These are phyloP conservation scores for Jatropha multifida DNA, from an alignment of 441 rosid species.

Conservation along the genomic window DNA sequence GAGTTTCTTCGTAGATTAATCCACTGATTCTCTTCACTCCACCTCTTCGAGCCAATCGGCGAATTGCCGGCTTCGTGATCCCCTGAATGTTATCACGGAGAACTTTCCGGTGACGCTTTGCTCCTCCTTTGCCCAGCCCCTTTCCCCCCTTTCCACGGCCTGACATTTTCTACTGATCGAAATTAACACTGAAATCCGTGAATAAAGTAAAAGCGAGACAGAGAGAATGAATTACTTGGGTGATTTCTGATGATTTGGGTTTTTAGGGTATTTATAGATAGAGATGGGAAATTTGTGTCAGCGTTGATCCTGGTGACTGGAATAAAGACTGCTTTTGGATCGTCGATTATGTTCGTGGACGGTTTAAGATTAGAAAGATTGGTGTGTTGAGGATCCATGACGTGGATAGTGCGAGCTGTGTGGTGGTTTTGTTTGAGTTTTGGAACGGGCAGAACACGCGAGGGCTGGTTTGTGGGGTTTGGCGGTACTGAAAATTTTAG, in stretches of 20 bases:
- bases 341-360: conserved; percentile 21
- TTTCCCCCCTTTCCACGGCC: conserved; percentile 34
- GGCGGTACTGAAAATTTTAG: neutral
- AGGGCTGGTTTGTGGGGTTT: neutral
- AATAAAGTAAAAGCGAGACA: too few relatives aligned
- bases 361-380: conserved; percentile 16
- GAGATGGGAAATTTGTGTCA: neutral
- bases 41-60: conserved; percentile 29
- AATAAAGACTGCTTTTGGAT: neutral
- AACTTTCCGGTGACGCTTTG: conserved; percentile 29
- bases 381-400: conserved; percentile 23
- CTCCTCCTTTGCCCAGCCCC: conserved; percentile 34
- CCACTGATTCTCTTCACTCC: conserved; percentile 32
- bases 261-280: conserved; percentile 17
- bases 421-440: neutral
- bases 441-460: conserved; percentile 1
- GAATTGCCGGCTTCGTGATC: conserved; percentile 29
- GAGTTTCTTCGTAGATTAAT: conserved; percentile 31
- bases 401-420: conserved; percentile 14
- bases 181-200: too few relatives aligned
- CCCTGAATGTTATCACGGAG: conserved; percentile 31
- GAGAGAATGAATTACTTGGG: neutral
- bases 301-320: conserved; percentile 15
- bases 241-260: neutral
- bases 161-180: conserved; percentile 5